Percentiles rank a stretch among this genome's conserved stretches.
Evolutionary conservation across 2,329 filamentous ascomycete species (phyloP).

Genomic region (Fusarium cicatricum): DNA sequence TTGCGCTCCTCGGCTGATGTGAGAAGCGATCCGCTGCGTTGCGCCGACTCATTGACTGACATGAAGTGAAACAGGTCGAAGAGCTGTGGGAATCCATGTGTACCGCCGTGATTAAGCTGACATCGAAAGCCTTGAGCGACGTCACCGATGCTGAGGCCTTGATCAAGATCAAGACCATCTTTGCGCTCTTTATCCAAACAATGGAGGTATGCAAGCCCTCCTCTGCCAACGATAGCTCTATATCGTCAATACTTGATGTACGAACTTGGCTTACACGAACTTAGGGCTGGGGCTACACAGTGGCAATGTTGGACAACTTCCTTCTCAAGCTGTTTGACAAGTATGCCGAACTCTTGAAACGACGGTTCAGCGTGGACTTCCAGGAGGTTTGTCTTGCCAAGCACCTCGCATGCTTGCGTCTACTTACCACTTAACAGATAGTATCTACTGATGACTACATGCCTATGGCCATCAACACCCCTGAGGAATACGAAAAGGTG

Average conservation of each 20-base stretch:
- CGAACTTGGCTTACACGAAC: conserved; percentile 75
- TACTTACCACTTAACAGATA: conserved; percentile 55
- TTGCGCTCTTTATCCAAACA: conserved; percentile 95
- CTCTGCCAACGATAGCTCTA: conserved; percentile 76
- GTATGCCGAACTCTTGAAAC: conserved; percentile 90
- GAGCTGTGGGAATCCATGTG: conserved; percentile 99
- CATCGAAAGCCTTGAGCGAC: conserved; percentile 77
- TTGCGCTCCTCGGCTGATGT: conserved; percentile 85
- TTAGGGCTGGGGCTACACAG: conserved; percentile 88
- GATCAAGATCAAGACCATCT: conserved; percentile 92
- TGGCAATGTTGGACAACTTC: conserved; percentile 81
- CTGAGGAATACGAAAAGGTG: conserved; percentile 94
- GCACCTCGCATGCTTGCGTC: background rate
- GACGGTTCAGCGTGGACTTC: conserved; percentile 93
- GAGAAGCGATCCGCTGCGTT: conserved; percentile 42
- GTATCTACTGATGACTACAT: conserved; percentile 98
- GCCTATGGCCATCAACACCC: conserved; percentile 95
- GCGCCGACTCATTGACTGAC: conserved; percentile 9
- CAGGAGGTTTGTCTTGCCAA: conserved; percentile 70
- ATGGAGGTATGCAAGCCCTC: conserved; percentile 92
- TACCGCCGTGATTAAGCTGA: conserved; percentile 82
- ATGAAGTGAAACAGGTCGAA: conserved; percentile 71
- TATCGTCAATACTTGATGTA: background rate
- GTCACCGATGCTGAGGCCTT: conserved; percentile 90
- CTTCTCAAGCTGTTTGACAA: conserved; percentile 91